phyloP scores from a whole-genome alignment of 2,329 filamentous ascomycete species.

The Arthroderma uncinatum region DNA sequence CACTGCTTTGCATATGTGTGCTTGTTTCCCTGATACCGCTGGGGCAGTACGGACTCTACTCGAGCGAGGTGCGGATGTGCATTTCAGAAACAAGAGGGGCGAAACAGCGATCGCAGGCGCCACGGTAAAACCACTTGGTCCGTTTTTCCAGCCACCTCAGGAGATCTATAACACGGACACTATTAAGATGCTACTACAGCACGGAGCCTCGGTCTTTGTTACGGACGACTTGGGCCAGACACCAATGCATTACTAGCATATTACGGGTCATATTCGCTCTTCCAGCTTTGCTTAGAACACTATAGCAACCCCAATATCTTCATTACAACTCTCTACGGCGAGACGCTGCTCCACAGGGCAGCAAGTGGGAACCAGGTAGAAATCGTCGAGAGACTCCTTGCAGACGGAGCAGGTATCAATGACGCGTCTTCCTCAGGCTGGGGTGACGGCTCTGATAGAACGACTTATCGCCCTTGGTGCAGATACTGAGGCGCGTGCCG shows the following conservation, averaged over 20 bases:
- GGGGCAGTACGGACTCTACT: conserved; percentile 6
- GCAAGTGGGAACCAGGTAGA: neutral
- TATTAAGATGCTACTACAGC: neutral
- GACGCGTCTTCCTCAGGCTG: neutral
- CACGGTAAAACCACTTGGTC: neutral
- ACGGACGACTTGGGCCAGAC: neutral
- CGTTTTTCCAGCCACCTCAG: neutral
- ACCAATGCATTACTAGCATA: neutral
- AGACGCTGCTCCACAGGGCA: conserved; percentile 1
- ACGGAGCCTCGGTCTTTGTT: conserved; percentile 1
- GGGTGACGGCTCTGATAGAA: neutral
- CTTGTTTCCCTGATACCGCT: neutral
- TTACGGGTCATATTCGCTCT: neutral
- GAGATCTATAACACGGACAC: neutral
- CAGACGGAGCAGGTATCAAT: neutral
- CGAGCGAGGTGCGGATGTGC: neutral
- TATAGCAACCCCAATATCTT: neutral
- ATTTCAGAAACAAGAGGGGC: neutral
- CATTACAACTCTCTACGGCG: neutral
- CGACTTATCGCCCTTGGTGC: neutral
- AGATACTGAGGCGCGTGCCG: neutral
- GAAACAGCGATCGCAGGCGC: neutral
- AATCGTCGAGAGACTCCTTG: neutral
- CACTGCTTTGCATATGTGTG: neutral
- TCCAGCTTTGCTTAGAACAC: neutral